Evolutionary conservation across 2,329 filamentous ascomycete species (phyloP), one percentile per base, ranked within the genome.

Genomic region (Fusarium miscanthi): DNA sequence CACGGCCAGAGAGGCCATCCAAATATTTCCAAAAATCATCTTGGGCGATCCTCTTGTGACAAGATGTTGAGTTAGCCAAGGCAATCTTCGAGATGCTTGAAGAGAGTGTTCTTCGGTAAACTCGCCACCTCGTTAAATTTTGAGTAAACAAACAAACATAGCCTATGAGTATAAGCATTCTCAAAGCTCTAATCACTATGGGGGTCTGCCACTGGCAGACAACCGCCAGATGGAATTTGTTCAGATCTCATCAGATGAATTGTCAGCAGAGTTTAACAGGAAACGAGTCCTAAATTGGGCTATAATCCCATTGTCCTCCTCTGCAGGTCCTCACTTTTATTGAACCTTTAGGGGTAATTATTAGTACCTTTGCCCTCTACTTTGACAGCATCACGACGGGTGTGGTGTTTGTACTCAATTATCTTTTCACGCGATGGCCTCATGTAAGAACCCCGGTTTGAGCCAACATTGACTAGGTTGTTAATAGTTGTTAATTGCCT

Each of bases 121-220:
- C 13, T 25, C 14, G 12, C 46, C 21, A 33, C 14, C 23, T 38
- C 10, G 2, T 25, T 31, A 16, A 3, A 6, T 12, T 37, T 1
- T 8, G 2, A 21, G 54, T n/a, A 23, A 59, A 37, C n/a, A 52
- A 27, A 58, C n/a, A 40, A 25, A 21, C 51, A 19, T 4, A 30
- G 19, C 11, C 31, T 25, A 8, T n/a, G 21, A n/a, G 13, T 42
- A 16, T 12, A 37, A 16, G 25, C 9, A 52, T 38, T 52, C 52
- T 17, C 27, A 21, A 14, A n/a, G 38, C 45, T 23, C 30, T 16
- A 13, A 37, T 42, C 37, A 17, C 17, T 25, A 17, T 27, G 46
- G 27, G 8, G 30, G 12, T 51, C 8, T 52, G 63, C 19, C 63
- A 68, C 42, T 67, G 49, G 27, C 43, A 52, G 58, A 56, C 65